Evolutionary conservation across 371 early-diverging fungal species (phyloP).

Genomic region (Mortierella sp.): DNA sequence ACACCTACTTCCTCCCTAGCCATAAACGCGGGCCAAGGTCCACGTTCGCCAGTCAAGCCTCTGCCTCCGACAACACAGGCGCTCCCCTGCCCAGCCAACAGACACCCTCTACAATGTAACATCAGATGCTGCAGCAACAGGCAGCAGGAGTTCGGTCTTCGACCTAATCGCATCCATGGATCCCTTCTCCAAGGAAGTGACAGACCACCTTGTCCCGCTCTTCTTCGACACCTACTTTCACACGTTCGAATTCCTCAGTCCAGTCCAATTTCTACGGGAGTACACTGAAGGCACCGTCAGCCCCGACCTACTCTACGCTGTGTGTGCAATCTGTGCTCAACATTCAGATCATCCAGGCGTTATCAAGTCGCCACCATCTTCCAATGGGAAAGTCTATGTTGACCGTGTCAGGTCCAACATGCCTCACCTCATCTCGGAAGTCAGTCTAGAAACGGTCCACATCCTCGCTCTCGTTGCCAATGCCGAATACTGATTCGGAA

Average conservation of each 20-base stretch:
- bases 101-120: too few relatives aligned
- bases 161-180: too few relatives aligned
- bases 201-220: neutral
- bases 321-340: neutral
- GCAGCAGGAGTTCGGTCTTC: too few relatives aligned
- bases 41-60: too few relatives aligned
- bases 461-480: neutral
- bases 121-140: too few relatives aligned
- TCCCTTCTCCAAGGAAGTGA: slow-evolving; percentile 1
- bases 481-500: neutral
- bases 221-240: neutral
- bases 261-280: neutral
- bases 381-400: neutral
- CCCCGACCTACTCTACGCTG: too few relatives aligned
- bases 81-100: too few relatives aligned
- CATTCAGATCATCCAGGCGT: neutral
- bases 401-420: neutral
- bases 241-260: neutral
- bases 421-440: neutral
- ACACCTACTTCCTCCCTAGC: too few relatives aligned
- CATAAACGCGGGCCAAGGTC: too few relatives aligned
- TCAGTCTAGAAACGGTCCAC: neutral
- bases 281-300: neutral
- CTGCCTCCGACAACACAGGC: too few relatives aligned
- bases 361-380: neutral